Evolutionary conservation across 352 stramenopile species (phyloP).

Genomic region (Phytophthora pistaciae): DNA sequence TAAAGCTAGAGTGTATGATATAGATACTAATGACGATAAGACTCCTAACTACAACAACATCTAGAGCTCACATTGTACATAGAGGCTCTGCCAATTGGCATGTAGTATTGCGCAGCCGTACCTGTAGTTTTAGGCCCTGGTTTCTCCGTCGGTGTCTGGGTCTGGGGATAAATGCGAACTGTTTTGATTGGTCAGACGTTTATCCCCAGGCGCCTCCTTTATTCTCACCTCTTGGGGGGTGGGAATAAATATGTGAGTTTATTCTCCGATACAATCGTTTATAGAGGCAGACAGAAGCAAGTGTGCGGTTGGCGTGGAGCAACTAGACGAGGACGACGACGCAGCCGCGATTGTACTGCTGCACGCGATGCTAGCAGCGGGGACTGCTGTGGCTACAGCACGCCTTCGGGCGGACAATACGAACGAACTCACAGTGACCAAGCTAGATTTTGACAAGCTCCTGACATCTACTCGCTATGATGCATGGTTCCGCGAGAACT

Average conservation of each 20-base stretch:
- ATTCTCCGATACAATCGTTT: neutral
- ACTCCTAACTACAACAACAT: too few relatives aligned
- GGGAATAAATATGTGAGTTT: neutral
- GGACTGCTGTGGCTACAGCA: neutral
- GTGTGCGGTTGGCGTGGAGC: neutral
- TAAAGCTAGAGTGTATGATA: too few relatives aligned
- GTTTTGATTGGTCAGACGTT: neutral
- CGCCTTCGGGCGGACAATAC: neutral
- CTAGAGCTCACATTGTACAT: too few relatives aligned
- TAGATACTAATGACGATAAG: too few relatives aligned
- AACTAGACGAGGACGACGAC: neutral
- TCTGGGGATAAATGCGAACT: neutral
- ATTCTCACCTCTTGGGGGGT: neutral
- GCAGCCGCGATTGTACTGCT: neutral
- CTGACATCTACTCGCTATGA: neutral
- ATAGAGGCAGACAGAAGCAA: neutral
- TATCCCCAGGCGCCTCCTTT: neutral
- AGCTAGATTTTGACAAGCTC: neutral
- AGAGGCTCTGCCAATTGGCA: too few relatives aligned
- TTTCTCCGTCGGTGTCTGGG: neutral
- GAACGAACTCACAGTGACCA: neutral
- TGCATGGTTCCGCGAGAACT: neutral
- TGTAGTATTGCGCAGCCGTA: too few relatives aligned
- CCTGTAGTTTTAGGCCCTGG: neutral
- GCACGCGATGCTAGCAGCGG: neutral